A percentile compares a stretch with the other conserved stretches of the same genome.
Evolutionary conservation across 139 green algal species (phyloP).

Genomic region (Tetraselmis striata): DNA sequence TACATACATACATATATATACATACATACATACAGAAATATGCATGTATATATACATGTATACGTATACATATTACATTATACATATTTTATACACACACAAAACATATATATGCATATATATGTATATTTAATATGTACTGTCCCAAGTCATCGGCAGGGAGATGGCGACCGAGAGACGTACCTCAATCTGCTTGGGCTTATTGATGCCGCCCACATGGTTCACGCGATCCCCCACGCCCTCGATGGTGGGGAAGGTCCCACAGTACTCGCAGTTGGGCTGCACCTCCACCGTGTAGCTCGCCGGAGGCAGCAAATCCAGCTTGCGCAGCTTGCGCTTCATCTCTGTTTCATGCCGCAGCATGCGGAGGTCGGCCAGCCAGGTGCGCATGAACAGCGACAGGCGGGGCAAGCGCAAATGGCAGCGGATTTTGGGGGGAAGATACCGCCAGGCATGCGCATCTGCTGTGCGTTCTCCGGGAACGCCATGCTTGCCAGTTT

Average conservation of each 20-base stretch:
- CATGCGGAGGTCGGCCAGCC: too few relatives aligned
- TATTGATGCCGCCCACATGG: slow-evolving; percentile 80
- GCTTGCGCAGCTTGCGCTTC: slow-evolving; percentile 6
- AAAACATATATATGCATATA: too few relatives aligned
- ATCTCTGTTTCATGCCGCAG: too few relatives aligned
- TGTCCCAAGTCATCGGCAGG: background rate
- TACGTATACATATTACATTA: too few relatives aligned
- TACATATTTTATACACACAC: too few relatives aligned
- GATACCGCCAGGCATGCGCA: slow-evolving; percentile 23
- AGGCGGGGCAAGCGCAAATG: slow-evolving; percentile 20
- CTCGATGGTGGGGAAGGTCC: slow-evolving; percentile 36
- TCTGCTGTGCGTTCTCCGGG: slow-evolving; percentile 6
- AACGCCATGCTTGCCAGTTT: slow-evolving; percentile 46
- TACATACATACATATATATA: too few relatives aligned
- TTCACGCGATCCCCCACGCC: slow-evolving; percentile 40
- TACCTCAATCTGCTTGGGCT: slow-evolving; percentile 67
- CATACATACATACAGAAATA: too few relatives aligned
- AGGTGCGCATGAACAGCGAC: slow-evolving; percentile 47
- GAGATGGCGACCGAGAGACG: background rate
- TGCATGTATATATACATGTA: too few relatives aligned
- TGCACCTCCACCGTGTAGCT: slow-evolving; percentile 41
- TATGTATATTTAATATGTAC: too few relatives aligned
- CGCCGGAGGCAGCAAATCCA: slow-evolving; percentile 19
- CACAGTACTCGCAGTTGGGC: slow-evolving; percentile 39
- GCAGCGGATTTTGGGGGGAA: background rate